phyloP scores from a whole-genome alignment of 495 filamentous ascomycete genomes.

The Parmelia sp. region DNA sequence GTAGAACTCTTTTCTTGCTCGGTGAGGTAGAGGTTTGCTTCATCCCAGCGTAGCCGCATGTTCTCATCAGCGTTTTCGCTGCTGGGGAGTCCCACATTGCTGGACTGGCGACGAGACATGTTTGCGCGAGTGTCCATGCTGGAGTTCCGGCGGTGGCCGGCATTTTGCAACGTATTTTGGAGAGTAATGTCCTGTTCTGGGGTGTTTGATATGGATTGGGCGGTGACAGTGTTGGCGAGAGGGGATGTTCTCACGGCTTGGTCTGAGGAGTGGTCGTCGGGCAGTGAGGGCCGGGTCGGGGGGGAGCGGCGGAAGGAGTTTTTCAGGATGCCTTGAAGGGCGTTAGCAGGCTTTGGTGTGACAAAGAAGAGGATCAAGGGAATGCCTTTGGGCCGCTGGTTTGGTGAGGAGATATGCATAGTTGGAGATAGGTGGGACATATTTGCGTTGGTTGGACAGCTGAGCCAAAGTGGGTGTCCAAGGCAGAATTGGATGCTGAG shows the following conservation, averaged over 20 bases:
- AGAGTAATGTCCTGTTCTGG: constrained; percentile 82
- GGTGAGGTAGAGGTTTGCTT: constrained; percentile 90
- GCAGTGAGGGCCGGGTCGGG: constrained; percentile 35
- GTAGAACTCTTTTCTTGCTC: constrained; percentile 92
- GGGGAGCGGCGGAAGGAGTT: constrained; percentile 66
- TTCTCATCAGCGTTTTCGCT: constrained; percentile 48
- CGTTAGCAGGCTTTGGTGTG: constrained; percentile 10
- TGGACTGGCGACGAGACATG: constrained; percentile 65
- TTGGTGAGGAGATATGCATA: constrained; percentile 17
- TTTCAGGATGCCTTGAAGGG: constrained; percentile 77
- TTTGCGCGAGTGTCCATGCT: constrained; percentile 54
- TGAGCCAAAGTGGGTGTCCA: not conserved
- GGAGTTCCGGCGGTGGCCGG: constrained; percentile 80
- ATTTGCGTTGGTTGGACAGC: not conserved
- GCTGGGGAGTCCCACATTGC: constrained; percentile 36
- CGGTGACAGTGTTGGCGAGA: constrained; percentile 25
- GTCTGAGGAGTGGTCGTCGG: constrained; percentile 41
- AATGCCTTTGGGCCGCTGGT: constrained; percentile 72
- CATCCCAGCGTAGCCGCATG: constrained; percentile 91
- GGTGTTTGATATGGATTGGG: constrained; percentile 26
- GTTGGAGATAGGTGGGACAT: constrained; percentile 21
- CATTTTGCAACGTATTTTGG: constrained; percentile 90
- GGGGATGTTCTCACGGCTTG: constrained; percentile 29
- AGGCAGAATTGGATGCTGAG: not conserved
- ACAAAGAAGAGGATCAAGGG: constrained; percentile 12